Base-by-base conservation (phyloP, 2,329 filamentous ascomycete genomes). In the Fusarium solani-melongenae region DNA sequence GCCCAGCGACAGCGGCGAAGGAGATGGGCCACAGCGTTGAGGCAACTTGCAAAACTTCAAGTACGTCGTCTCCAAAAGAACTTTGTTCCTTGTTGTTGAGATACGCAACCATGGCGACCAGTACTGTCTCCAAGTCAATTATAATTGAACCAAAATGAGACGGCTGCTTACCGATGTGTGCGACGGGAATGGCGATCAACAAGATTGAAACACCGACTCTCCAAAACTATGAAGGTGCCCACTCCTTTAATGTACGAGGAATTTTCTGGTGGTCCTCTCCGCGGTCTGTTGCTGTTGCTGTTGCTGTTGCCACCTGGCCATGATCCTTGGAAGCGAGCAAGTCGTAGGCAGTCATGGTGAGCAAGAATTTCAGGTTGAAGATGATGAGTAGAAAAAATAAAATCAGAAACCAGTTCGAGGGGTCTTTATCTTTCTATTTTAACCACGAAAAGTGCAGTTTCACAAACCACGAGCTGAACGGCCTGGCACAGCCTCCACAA, bases 1-100 rank as follows among this genome's bases (percentile, higher is more conserved):
- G 71, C 0, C 60, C 71, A 0, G 62, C 24, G 0, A 67, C 60
- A 4, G 70, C 63, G 0, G 70, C 70, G 2, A 72, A 73, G 0
- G 62, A 14, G 11, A 73, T 72, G 10, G 66, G 71, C 66, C 66
- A 73, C 0, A 73, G 7, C 0, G 63, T 73, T 0, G 66, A 70
- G 5, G 66, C 59, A 1, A 73, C 11, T 6, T 53, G 62, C 0
- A 70, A 6, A 2, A 62, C 10, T 1, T 73, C 70, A 0, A 64
- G 34, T 4, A 67, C 17, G 0, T 38, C 44, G 1, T 73, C 56
- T 0, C 71, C 70, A 2, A 72, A 62, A 0, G 15, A 3, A 0
- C 24, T 70, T 12, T 70, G 31, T 0, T 33, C 41, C 20, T 41
- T 69, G 1, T 12, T 33, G 3, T 53, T 5, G 0, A 73, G 20